Evolutionary conservation across 2,329 filamentous ascomycete species (phyloP).

Genomic region (Penicillium freii): DNA sequence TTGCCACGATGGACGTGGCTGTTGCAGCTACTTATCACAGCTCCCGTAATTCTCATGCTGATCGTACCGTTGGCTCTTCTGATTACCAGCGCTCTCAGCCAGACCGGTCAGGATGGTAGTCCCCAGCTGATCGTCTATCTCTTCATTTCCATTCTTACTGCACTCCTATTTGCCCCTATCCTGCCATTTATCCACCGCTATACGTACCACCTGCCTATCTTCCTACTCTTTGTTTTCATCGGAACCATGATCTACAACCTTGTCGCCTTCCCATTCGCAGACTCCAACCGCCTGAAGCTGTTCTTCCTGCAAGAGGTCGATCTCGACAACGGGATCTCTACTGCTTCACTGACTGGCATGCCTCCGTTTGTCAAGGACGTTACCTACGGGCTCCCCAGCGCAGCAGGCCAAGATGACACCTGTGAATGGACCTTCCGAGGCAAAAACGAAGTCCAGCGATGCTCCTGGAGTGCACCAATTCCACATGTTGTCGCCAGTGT

Average conservation of each 20-base stretch:
- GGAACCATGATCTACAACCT: slow-evolving; percentile 84
- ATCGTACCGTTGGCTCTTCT: slow-evolving; percentile 73
- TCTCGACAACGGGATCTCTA: slow-evolving; percentile 68
- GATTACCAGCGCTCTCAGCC: slow-evolving; percentile 67
- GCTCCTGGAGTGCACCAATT: slow-evolving; percentile 67
- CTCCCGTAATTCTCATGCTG: slow-evolving; percentile 73
- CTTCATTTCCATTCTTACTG: slow-evolving; percentile 63
- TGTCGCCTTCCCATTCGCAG: slow-evolving; percentile 81
- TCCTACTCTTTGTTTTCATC: slow-evolving; percentile 69
- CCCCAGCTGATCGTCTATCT: slow-evolving; percentile 70
- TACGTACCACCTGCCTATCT: slow-evolving; percentile 75
- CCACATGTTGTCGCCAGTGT: slow-evolving; percentile 60
- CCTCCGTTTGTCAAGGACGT: slow-evolving; percentile 66
- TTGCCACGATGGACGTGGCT: slow-evolving; percentile 86
- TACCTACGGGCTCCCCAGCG: slow-evolving; percentile 67
- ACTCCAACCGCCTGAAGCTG: slow-evolving; percentile 74
- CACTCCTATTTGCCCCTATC: slow-evolving; percentile 71
- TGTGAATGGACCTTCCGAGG: slow-evolving; percentile 44
- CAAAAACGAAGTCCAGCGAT: slow-evolving; percentile 48
- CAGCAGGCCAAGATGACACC: slow-evolving; percentile 58
- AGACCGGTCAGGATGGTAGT: slow-evolving; percentile 83
- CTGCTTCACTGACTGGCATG: slow-evolving; percentile 67
- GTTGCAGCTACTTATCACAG: slow-evolving; percentile 76
- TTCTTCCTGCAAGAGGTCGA: slow-evolving; percentile 83
- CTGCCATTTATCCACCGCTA: slow-evolving; percentile 85